Conservation (phyloP, 345 rosid genomes). For the Anacardium occidentale region DNA sequence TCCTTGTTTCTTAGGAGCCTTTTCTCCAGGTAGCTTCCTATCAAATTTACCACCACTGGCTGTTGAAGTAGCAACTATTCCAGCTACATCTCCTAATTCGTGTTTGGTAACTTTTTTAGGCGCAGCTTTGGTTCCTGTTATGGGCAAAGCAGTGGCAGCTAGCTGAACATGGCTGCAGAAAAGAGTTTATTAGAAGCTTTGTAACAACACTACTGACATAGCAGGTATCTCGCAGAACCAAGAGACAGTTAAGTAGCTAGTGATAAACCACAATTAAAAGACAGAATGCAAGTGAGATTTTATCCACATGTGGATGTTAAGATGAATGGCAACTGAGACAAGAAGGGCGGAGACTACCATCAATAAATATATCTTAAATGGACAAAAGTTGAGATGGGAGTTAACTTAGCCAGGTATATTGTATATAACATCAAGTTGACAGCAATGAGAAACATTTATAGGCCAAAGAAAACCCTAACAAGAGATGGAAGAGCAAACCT, state of each 20-base stretch:
- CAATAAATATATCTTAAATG: not conserved
- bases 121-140: slow-evolving; percentile 69
- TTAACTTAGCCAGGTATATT: not conserved
- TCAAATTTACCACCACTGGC: slow-evolving; percentile 98
- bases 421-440: not conserved
- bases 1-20: slow-evolving; percentile 70
- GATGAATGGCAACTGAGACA: not conserved
- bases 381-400: not conserved
- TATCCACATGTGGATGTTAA: not conserved
- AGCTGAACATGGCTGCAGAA: slow-evolving; percentile 78
- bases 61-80: slow-evolving; percentile 83
- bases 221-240: not conserved
- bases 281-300: not conserved
- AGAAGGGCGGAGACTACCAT: not conserved
- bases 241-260: not conserved
- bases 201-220: not conserved
- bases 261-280: not conserved
- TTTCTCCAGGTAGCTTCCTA: slow-evolving; percentile 81
- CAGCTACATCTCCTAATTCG: slow-evolving; percentile 76
- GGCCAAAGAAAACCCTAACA: slow-evolving; percentile 1
- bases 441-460: not conserved
- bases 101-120: slow-evolving; percentile 66
- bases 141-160: slow-evolving; percentile 84
- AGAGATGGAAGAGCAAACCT: slow-evolving; percentile 42
- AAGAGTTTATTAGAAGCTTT: slow-evolving; percentile 7